Conservation (phyloP, 139 green algal genomes). For the Monoraphidium neglectum region DNA sequence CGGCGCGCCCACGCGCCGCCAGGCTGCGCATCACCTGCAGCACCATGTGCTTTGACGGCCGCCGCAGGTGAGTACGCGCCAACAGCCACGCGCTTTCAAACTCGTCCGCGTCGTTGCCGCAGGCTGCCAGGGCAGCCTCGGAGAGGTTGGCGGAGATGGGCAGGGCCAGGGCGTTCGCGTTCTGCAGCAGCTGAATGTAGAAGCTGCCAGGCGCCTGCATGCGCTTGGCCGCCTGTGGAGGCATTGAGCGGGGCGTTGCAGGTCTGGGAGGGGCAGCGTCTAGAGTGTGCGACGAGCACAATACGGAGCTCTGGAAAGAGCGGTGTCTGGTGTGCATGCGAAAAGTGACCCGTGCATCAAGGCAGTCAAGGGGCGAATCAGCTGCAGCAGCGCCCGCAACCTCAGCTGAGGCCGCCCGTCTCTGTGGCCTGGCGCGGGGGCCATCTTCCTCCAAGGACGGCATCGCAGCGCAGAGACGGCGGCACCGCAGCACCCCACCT, state of each 20-base stretch:
- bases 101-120: background rate
- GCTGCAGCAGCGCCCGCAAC: background rate
- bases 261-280: background rate
- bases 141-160: background rate
- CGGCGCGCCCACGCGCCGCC: background rate
- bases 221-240: background rate
- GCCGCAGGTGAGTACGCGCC: constrained; percentile 1
- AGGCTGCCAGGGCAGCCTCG: background rate
- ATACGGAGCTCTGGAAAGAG: background rate
- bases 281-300: background rate
- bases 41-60: constrained; percentile 4
- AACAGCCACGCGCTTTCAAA: background rate
- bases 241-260: background rate
- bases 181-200: constrained; percentile 3
- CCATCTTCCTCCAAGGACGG: too few species aligned
- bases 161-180: constrained; percentile 2
- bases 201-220: background rate
- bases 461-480: too few species aligned
- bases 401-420: background rate
- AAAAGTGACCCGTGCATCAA: background rate
- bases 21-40: background rate
- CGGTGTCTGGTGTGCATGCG: background rate
- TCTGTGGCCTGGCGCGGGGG: too few species aligned
- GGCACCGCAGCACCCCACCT: background rate
- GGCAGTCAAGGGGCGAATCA: background rate